Base-by-base conservation (phyloP, 2,329 filamentous ascomycete genomes). In the Chaetomium sp. region DNA sequence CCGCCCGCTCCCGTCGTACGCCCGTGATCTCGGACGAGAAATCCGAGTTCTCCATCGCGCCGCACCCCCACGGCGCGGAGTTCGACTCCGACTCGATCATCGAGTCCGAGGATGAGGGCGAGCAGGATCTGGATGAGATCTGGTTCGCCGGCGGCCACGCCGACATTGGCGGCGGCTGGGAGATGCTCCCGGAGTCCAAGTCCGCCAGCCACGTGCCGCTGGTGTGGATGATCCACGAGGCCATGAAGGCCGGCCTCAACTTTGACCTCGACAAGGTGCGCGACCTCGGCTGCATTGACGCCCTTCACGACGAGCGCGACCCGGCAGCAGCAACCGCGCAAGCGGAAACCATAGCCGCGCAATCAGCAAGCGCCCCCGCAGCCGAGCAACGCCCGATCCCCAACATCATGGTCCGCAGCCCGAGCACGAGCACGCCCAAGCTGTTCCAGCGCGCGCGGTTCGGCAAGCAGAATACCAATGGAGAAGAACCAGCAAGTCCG, bases 141-240 rank as follows among this genome's bases (percentile, higher is more conserved):
- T 89, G 86, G 86, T 94, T 94, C 64, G 78, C 88, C 0, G 89
- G 89, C 7, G 84, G 85, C 9, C 89, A 95, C 60, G 88, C 82
- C 1, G 88, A 92, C 59, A 83, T 91, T 35, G 88, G 88, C 1
- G 88, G 88, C 8, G 88, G 88, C 0, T 91, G 87, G 88, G 79
- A 81, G 49, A 72, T 79, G 4, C 71, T 81, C 0, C 68, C 74
- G 0, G 74, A 74, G 1, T 77, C 75, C 32, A 87, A 88, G 65
- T 78, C 84, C 6, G 74, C 87, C 14, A 85, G 81, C 61, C 83
- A 87, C 61, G 75, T 82, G 6, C 82, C 84, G 0, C 72, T 87
- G 0, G 77, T 83, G 1, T 87, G 84, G 78, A 87, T 88, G 83
- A 78, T 87, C 1, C 71, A 76, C 34, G 77, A 80, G 53, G 77